Evolutionary conservation across 768 basidiomycete genomes (phyloP), one percentile per base, ranked within the genome.

Genomic region (Serpula lacrymans): DNA sequence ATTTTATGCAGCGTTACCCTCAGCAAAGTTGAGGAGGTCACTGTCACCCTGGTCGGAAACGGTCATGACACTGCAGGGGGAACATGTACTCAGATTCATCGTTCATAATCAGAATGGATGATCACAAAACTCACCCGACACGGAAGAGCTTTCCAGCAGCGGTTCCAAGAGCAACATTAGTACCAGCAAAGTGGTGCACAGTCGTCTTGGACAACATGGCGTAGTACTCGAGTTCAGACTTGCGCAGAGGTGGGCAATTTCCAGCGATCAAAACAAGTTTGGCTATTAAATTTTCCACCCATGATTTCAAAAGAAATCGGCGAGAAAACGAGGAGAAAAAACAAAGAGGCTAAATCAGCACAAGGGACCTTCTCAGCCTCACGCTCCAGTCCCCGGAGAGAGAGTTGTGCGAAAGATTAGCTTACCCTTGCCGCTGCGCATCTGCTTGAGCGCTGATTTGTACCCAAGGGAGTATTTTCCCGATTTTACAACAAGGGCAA

Each of bases 61-160:
- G 52, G 93, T 93, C 93, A 98, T 96, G 62, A 97, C 89, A 76
- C 95, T 93, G 48, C 8, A 42, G 36, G 37, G 30, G n/a, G n/a
- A n/a, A n/a, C n/a, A 41, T 22, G 14, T 17, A 37, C 8, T 34
- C 9, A 4, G 12, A n/a, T n/a, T n/a, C n/a, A n/a, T n/a, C n/a
- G n/a, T n/a, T n/a, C n/a, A 35, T 31, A 39, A 39, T 34, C 21
- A 37, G 22, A 31, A 41, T 63, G 34, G 41, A 11, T 8, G 8
- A 42, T 35, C 5, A 14, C 17, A 18, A 5, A n/a, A 68, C 77
- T 37, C 40, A 91, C 89, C 91, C 94, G 46, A 98, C 95, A 53
- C 94, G 92, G 89, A 97, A 99, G 53, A 98, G 84, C 72, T 94
- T 95, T 65, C 96, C 96, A 45, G 96, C 94, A 66, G 96, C 96